A percentile compares a stretch with the other conserved stretches of the same genome.
Evolutionary conservation across 2,329 filamentous ascomycete genomes (phyloP).

Genomic region (Penicillium thymicola): DNA sequence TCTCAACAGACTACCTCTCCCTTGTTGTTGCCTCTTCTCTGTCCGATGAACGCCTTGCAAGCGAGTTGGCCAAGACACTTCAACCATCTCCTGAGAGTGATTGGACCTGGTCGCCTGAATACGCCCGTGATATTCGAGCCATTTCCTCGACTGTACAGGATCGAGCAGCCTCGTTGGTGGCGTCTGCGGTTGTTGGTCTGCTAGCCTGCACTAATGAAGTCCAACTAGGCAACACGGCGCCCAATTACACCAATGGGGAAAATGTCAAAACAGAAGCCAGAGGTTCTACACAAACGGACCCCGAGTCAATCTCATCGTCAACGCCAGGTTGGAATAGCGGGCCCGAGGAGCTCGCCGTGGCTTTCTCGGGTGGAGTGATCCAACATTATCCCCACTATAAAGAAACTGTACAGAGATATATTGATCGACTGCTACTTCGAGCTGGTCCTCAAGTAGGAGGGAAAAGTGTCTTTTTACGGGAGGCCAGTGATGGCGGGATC

Average conservation of each 20-base stretch:
- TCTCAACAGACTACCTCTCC: slow-evolving; percentile 68
- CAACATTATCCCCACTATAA: slow-evolving; percentile 71
- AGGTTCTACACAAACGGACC: slow-evolving; percentile 3
- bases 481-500: slow-evolving; percentile 51
- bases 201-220: slow-evolving; percentile 65
- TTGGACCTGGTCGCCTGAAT: slow-evolving; percentile 61
- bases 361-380: slow-evolving; percentile 75
- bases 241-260: neutral
- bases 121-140: slow-evolving; percentile 56
- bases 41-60: slow-evolving; percentile 48
- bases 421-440: slow-evolving; percentile 52
- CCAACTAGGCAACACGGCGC: slow-evolving; percentile 28
- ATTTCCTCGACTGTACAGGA: slow-evolving; percentile 66
- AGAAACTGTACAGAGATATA: slow-evolving; percentile 63
- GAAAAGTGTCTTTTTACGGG: slow-evolving; percentile 49
- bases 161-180: slow-evolving; percentile 67
- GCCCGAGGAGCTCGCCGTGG: slow-evolving; percentile 63
- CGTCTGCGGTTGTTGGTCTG: slow-evolving; percentile 65
- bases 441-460: slow-evolving; percentile 43
- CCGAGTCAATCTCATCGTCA: slow-evolving; percentile 5
- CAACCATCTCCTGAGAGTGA: slow-evolving; percentile 34
- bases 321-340: slow-evolving; percentile 32
- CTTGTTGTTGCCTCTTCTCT: slow-evolving; percentile 57
- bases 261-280: slow-evolving; percentile 1
- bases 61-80: slow-evolving; percentile 50